Evolutionary conservation across 306 rosid species (phyloP).

Genomic region (Carpinus fangiana): DNA sequence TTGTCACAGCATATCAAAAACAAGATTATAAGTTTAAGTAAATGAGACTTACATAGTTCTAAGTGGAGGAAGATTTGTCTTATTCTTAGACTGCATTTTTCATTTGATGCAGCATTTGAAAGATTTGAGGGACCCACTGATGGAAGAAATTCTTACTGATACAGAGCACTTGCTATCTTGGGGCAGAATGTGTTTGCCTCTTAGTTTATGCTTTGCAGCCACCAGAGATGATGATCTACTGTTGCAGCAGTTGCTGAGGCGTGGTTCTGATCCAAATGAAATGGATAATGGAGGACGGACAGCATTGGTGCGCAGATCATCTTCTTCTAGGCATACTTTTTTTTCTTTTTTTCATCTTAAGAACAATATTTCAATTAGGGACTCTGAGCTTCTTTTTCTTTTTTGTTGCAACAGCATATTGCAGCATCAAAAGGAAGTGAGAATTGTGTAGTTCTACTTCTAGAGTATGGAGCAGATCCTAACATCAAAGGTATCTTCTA

Average conservation of each 20-base stretch:
- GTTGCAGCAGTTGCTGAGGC: constrained; percentile 49
- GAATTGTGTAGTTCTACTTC: constrained; percentile 51
- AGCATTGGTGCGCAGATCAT: constrained; percentile 52
- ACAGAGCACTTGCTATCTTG: constrained; percentile 55
- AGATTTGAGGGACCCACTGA: constrained; percentile 34
- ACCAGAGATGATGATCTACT: constrained; percentile 46
- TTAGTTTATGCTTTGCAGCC: constrained; percentile 68
- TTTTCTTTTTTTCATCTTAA: constrained; percentile 7
- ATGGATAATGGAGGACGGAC: constrained; percentile 50
- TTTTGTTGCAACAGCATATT: constrained; percentile 52
- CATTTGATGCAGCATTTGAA: constrained; percentile 50
- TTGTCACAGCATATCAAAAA: neutral
- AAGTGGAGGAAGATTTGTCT: constrained; percentile 11
- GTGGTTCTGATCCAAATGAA: constrained; percentile 72
- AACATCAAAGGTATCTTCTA: constrained; percentile 50
- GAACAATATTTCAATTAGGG: constrained; percentile 2
- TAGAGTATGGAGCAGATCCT: constrained; percentile 62
- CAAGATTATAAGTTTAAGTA: neutral
- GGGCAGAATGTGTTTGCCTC: constrained; percentile 61
- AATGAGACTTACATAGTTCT: neutral
- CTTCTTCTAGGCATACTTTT: neutral
- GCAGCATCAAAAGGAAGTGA: constrained; percentile 61
- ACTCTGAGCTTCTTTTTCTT: neutral
- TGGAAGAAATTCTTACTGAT: constrained; percentile 51
- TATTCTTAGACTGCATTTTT: neutral